Percentiles rank a stretch among this genome's conserved stretches.
These are phyloP conservation scores for Backusella macrospora DNA, from an alignment of 192 early-diverging fungal species.

Conservation along the genomic window DNA sequence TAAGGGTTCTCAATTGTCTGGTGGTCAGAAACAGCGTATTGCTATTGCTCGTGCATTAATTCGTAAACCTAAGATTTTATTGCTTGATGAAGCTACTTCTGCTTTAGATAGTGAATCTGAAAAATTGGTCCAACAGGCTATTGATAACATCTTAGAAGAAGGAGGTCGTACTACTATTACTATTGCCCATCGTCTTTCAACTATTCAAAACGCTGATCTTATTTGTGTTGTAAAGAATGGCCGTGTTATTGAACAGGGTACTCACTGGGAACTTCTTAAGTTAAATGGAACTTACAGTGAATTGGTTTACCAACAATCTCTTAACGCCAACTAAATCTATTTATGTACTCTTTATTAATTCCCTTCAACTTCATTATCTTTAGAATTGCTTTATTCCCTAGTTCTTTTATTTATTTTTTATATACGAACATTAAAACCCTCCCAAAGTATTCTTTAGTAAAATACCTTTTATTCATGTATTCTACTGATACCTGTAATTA, in stretches of 20 bases:
- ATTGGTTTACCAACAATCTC: constrained; percentile 71
- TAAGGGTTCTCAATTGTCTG: constrained; percentile 59
- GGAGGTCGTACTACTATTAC: constrained; percentile 69
- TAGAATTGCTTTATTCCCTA: constrained; percentile 14
- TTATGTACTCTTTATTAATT: constrained; percentile 4
- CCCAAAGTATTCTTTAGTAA: constrained; percentile 9
- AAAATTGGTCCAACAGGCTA: constrained; percentile 64
- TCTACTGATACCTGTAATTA: background rate
- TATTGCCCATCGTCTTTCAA: constrained; percentile 72
- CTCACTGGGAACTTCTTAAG: constrained; percentile 61
- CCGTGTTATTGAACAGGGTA: constrained; percentile 63
- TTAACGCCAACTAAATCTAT: constrained; percentile 33
- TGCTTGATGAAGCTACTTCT: constrained; percentile 83
- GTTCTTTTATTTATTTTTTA: background rate
- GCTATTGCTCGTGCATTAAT: constrained; percentile 88
- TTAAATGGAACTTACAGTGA: constrained; percentile 58
- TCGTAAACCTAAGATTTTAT: constrained; percentile 75
- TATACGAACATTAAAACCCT: background rate
- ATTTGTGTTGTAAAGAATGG: constrained; percentile 75
- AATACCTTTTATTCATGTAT: constrained; percentile 13
- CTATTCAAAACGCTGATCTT: constrained; percentile 68
- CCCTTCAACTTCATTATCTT: background rate
- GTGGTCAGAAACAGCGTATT: constrained; percentile 78
- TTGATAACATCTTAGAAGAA: constrained; percentile 62
- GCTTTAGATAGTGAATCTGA: constrained; percentile 71